These are phyloP conservation scores for Moelleriella libera DNA, from an alignment of 2,329 filamentous ascomycete species.

Conservation along the genomic window DNA sequence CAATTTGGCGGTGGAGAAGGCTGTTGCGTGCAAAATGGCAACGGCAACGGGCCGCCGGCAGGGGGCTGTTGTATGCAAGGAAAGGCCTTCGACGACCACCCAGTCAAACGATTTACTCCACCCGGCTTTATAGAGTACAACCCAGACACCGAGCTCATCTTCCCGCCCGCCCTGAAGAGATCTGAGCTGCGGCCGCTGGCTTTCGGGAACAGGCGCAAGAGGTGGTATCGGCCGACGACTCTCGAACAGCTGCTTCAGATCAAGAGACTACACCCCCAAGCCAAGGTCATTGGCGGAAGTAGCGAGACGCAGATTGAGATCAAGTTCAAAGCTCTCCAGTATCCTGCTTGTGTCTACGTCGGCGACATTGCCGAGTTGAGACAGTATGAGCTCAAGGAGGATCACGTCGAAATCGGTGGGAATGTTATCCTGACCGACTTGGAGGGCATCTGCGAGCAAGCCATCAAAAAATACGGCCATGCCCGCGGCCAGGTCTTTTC, in stretches of 20 bases:
- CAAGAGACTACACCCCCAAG: slow-evolving; percentile 69
- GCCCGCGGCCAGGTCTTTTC: slow-evolving; percentile 63
- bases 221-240: slow-evolving; percentile 83
- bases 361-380: slow-evolving; percentile 85
- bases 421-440: slow-evolving; percentile 89
- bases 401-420: slow-evolving; percentile 80
- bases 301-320: slow-evolving; percentile 97
- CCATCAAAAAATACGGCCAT: slow-evolving; percentile 63
- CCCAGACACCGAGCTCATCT: slow-evolving; percentile 87
- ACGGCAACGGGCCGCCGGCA: slow-evolving; percentile 16
- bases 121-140: slow-evolving; percentile 92
- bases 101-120: slow-evolving; percentile 59
- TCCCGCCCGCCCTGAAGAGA: slow-evolving; percentile 73
- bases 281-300: slow-evolving; percentile 91
- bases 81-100: slow-evolving; percentile 30
- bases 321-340: slow-evolving; percentile 92
- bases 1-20: slow-evolving; percentile 26
- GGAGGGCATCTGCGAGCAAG: slow-evolving; percentile 69
- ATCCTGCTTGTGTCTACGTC: slow-evolving; percentile 79
- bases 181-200: slow-evolving; percentile 69
- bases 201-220: slow-evolving; percentile 90
- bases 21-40: slow-evolving; percentile 58
- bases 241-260: slow-evolving; percentile 81
- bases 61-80: slow-evolving; percentile 58
- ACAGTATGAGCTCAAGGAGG: slow-evolving; percentile 65